phyloP scores from a whole-genome alignment of 148 eudicot species.

The Chenopodium album region DNA sequence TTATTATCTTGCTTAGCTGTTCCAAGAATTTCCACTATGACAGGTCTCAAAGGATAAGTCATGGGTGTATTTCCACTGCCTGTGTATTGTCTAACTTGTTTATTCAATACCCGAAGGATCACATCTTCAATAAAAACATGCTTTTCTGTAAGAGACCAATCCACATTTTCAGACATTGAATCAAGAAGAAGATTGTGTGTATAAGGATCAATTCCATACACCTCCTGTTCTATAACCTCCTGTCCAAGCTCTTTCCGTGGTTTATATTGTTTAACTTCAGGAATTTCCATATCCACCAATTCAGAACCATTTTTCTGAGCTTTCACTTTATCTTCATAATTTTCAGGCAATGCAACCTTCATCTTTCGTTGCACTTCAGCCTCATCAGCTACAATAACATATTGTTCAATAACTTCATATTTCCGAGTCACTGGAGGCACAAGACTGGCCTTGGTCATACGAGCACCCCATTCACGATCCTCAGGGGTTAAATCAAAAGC shows the following conservation, averaged over 20 bases:
- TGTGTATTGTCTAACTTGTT: conserved; percentile 75
- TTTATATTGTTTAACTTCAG: conserved; percentile 89
- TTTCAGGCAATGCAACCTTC: conserved; percentile 86
- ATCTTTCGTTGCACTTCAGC: conserved; percentile 85
- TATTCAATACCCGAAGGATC: conserved; percentile 75
- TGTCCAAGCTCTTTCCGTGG: conserved; percentile 89
- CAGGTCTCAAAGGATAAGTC: conserved; percentile 74
- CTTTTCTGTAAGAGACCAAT: conserved; percentile 72
- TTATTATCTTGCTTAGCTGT: conserved; percentile 50
- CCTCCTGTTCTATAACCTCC: conserved; percentile 97
- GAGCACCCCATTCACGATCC: conserved; percentile 99
- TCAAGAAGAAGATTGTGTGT: conserved; percentile 95
- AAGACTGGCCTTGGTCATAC: conserved; percentile 97
- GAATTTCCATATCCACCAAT: conserved; percentile 95
- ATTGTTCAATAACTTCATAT: conserved; percentile 80
- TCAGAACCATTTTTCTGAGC: conserved; percentile 85
- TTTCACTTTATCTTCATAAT: conserved; percentile 70
- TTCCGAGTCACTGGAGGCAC: conserved; percentile 98
- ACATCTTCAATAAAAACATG: conserved; percentile 87
- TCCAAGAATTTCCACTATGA: conserved; percentile 63
- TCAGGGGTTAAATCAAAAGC: conserved; percentile 64
- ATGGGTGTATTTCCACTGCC: conserved; percentile 87
- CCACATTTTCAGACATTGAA: conserved; percentile 83
- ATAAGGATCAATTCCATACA: conserved; percentile 95
- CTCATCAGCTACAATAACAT: conserved; percentile 87